phyloP scores from a whole-genome alignment of 495 filamentous ascomycete species.

The Penicillium crystallinum region DNA sequence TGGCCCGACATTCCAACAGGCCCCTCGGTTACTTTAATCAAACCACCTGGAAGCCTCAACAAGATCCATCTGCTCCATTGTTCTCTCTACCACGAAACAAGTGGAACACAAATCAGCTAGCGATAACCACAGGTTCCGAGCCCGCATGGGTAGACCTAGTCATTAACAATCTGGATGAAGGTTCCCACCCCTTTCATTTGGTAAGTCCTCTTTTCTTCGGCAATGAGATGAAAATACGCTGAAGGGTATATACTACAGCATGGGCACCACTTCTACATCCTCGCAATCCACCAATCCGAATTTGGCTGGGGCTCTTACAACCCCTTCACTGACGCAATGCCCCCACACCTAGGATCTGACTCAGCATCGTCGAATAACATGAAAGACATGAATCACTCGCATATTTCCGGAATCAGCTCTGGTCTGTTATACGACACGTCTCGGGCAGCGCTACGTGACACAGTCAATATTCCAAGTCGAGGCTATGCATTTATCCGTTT shows the following conservation, averaged over 20 bases:
- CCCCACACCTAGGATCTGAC: slow-evolving; percentile 15
- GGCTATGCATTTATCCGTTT: slow-evolving; percentile 61
- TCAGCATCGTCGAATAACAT: too few species aligned
- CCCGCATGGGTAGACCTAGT: slow-evolving; percentile 43
- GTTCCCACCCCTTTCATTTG: slow-evolving; percentile 48
- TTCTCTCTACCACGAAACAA: slow-evolving; percentile 22
- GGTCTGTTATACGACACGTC: slow-evolving; percentile 28
- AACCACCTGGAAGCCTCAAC: slow-evolving; percentile 41
- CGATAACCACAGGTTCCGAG: slow-evolving; percentile 23
- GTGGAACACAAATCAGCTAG: slow-evolving; percentile 43
- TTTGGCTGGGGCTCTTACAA: slow-evolving; percentile 42
- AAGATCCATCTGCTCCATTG: slow-evolving; percentile 26
- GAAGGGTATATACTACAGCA: slow-evolving; percentile 53
- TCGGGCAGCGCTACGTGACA: slow-evolving; percentile 45
- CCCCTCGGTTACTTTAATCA: slow-evolving; percentile 46
- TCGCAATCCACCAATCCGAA: slow-evolving; percentile 38
- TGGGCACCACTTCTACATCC: slow-evolving; percentile 78
- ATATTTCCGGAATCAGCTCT: background rate
- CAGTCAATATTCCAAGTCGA: slow-evolving; percentile 50
- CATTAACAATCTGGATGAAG: slow-evolving; percentile 49
- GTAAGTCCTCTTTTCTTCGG: slow-evolving; percentile 17
- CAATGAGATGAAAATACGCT: background rate
- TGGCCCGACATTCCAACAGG: slow-evolving; percentile 34
- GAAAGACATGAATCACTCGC: background rate
- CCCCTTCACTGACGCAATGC: slow-evolving; percentile 36